Percentiles rank a stretch among this genome's conserved stretches.
These are phyloP conservation scores for Lecanicillium sp. DNA, from an alignment of 2,329 filamentous ascomycete species.

Conservation along the genomic window DNA sequence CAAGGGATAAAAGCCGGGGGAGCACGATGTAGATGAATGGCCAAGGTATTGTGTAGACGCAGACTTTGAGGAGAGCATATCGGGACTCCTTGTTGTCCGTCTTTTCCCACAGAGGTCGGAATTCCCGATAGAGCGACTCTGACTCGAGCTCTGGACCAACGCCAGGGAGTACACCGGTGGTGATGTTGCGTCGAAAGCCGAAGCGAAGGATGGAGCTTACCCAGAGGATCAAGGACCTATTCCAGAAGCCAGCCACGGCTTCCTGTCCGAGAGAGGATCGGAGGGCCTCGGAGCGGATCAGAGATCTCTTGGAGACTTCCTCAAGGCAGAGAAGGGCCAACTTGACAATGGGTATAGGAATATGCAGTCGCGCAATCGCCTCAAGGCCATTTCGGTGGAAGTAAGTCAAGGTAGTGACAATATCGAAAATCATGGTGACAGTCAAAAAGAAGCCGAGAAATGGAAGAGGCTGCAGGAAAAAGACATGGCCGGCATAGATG, in stretches of 20 bases:
- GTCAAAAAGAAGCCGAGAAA: conserved; percentile 28
- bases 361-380: conserved; percentile 23
- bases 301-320: conserved; percentile 23
- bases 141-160: not conserved
- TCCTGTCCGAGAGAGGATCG: conserved; percentile 16
- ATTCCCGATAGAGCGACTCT: not conserved
- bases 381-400: conserved; percentile 24
- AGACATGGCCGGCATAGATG: conserved; percentile 28
- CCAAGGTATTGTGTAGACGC: not conserved
- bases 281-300: conserved; percentile 3
- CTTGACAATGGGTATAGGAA: conserved; percentile 23
- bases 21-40: conserved; percentile 2
- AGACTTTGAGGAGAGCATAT: not conserved
- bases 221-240: conserved; percentile 4
- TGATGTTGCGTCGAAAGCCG: not conserved
- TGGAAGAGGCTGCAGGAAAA: conserved; percentile 26
- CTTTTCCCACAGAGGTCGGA: not conserved
- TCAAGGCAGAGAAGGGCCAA: conserved; percentile 25
- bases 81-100: not conserved
- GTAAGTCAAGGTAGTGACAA: conserved; percentile 26
- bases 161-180: not conserved
- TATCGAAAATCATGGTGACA: conserved; percentile 27
- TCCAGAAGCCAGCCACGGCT: conserved; percentile 18
- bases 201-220: not conserved
- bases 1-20: not conserved